Conservation (phyloP, 345 rosid species). For the Boechera retrofracta region DNA sequence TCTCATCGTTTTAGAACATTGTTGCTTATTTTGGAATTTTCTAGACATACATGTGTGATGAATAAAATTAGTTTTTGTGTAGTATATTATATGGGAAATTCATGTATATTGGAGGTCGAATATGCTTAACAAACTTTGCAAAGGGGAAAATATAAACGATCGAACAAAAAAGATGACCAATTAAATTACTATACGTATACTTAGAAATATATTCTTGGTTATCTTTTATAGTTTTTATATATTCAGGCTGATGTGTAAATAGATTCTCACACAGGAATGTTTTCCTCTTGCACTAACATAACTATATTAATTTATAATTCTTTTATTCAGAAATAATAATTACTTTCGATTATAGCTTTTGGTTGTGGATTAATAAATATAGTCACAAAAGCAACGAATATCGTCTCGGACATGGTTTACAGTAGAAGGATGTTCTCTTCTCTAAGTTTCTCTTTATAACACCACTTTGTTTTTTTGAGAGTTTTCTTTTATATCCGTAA, state of each 20-base stretch:
- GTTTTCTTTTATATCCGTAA: background rate
- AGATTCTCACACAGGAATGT: conserved; percentile 22
- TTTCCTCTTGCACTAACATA: conserved; percentile 1
- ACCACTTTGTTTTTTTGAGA: conserved; percentile 10
- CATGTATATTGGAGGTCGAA: conserved; percentile 32
- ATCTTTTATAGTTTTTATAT: conserved; percentile 38
- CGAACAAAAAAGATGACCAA: conserved; percentile 28
- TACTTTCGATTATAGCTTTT: conserved; percentile 17
- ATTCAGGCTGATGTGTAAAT: conserved; percentile 45
- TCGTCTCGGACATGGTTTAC: conserved; percentile 17
- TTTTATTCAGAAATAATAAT: conserved; percentile 1
- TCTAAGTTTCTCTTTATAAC: conserved; percentile 1
- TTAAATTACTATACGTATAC: conserved; percentile 39
- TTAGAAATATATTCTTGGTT: conserved; percentile 43
- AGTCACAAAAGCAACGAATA: conserved; percentile 26
- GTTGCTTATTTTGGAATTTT: conserved; percentile 38
- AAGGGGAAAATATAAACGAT: background rate
- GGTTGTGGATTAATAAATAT: conserved; percentile 16
- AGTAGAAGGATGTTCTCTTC: conserved; percentile 4
- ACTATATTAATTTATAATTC: background rate
- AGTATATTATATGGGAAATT: background rate
- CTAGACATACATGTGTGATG: conserved; percentile 31
- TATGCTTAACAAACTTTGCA: conserved; percentile 36
- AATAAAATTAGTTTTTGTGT: background rate
- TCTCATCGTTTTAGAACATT: conserved; percentile 44